A percentile compares a stretch with the other conserved stretches of the same genome.
Evolutionary conservation across 768 basidiomycete genomes (phyloP).

Genomic region (Boletus vinaceobasis): DNA sequence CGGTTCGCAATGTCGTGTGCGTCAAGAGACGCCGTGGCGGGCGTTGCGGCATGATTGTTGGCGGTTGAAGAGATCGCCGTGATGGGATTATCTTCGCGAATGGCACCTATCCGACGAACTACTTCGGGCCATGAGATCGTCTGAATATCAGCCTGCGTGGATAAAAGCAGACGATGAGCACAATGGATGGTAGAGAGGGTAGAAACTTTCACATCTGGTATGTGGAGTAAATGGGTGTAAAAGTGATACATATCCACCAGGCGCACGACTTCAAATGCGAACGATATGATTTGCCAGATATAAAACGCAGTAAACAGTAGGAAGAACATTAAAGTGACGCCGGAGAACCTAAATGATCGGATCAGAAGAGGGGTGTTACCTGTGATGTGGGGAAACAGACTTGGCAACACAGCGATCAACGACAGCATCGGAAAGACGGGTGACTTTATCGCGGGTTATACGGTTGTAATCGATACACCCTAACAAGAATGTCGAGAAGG

Average conservation of each 20-base stretch:
- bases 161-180: constrained; percentile 14
- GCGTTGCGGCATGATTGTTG: constrained; percentile 50
- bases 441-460: constrained; percentile 63
- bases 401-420: constrained; percentile 80
- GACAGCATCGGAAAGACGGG: constrained; percentile 74
- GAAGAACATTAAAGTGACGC: constrained; percentile 80
- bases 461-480: constrained; percentile 93
- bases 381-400: constrained; percentile 41
- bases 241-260: constrained; percentile 94
- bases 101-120: constrained; percentile 83
- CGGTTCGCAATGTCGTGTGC: constrained; percentile 98
- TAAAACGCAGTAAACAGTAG: constrained; percentile 85
- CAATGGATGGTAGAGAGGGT: background rate
- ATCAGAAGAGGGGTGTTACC: constrained; percentile 13
- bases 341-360: constrained; percentile 61
- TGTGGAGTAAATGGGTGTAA: constrained; percentile 88
- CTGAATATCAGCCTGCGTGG: constrained; percentile 89
- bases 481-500: constrained; percentile 94
- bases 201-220: constrained; percentile 76
- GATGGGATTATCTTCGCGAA: constrained; percentile 90
- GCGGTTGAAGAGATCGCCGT: constrained; percentile 75
- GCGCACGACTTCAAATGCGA: constrained; percentile 68
- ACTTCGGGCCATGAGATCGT: constrained; percentile 97
- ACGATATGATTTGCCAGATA: constrained; percentile 81
- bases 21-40: constrained; percentile 83